Evolutionary conservation across 441 rosid genomes (phyloP).

Genomic region (Francoa sonchifolia): DNA sequence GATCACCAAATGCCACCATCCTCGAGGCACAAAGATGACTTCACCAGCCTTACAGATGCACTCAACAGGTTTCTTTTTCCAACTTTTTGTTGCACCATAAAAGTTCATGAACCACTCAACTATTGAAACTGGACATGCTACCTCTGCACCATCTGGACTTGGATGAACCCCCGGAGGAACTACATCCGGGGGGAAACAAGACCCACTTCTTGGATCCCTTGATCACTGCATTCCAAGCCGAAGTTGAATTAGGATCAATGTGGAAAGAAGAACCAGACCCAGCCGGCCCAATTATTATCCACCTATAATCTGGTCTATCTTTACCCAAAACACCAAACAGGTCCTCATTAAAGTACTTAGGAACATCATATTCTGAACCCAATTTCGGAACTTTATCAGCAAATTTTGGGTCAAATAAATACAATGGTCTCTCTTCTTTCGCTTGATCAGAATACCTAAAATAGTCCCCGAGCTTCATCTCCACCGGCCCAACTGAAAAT

Average conservation of each 20-base stretch:
- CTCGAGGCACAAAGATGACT: slow-evolving; percentile 86
- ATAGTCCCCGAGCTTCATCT: slow-evolving; percentile 63
- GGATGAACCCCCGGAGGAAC: slow-evolving; percentile 95
- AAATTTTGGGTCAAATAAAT: slow-evolving; percentile 87
- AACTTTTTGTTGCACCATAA: slow-evolving; percentile 55
- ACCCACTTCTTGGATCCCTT: slow-evolving; percentile 78
- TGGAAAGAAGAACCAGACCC: slow-evolving; percentile 93
- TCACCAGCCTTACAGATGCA: slow-evolving; percentile 91
- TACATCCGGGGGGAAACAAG: slow-evolving; percentile 85
- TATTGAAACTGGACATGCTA: slow-evolving; percentile 95
- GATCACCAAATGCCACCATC: slow-evolving; percentile 99
- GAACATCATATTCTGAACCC: slow-evolving; percentile 65
- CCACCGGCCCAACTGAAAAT: slow-evolving; percentile 77
- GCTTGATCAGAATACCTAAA: slow-evolving; percentile 58
- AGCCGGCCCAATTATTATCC: slow-evolving; percentile 87
- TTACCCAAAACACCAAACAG: slow-evolving; percentile 68
- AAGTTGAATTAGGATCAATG: slow-evolving; percentile 95
- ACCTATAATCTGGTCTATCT: slow-evolving; percentile 80
- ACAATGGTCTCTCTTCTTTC: slow-evolving; percentile 83
- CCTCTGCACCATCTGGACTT: slow-evolving; percentile 94
- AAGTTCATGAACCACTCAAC: slow-evolving; percentile 99
- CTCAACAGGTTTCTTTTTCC: slow-evolving; percentile 70
- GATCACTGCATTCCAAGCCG: slow-evolving; percentile 94
- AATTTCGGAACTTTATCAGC: slow-evolving; percentile 58
- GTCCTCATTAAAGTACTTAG: slow-evolving; percentile 70